phyloP scores from a whole-genome alignment of 176 grass and related monocot species.

The barley (Hordeum vulgare) region DNA sequence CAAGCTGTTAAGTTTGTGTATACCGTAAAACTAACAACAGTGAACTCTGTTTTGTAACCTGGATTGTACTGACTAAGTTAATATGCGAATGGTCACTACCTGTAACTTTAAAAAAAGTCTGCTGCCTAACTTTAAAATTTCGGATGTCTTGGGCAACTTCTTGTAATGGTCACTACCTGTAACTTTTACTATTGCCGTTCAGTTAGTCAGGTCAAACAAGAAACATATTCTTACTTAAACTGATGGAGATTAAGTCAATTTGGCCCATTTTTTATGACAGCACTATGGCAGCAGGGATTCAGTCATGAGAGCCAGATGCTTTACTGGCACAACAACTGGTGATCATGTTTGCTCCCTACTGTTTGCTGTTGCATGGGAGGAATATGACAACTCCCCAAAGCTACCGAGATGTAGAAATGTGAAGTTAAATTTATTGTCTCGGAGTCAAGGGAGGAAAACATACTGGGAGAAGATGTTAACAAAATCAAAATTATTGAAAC shows the following conservation, averaged over 20 bases:
- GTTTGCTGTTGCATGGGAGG: not conserved
- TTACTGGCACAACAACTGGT: not conserved
- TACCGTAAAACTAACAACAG: not conserved
- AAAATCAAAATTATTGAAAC: not conserved
- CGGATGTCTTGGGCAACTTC: not conserved
- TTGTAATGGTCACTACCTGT: not conserved
- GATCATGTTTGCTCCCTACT: not conserved
- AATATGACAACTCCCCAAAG: not conserved
- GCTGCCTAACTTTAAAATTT: not conserved
- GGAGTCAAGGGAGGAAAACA: not conserved
- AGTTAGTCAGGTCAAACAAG: not conserved
- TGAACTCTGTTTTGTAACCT: not conserved
- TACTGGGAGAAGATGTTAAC: not conserved
- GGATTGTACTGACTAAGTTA: not conserved
- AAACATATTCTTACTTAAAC: not conserved
- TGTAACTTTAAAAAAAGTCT: too few species aligned
- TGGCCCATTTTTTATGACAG: not conserved
- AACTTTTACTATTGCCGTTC: not conserved
- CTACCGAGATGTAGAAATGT: not conserved
- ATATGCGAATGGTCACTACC: too few species aligned
- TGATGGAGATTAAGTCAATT: not conserved
- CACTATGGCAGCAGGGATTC: not conserved
- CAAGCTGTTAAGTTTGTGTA: not conserved
- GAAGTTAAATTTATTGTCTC: not conserved
- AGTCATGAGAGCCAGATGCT: not conserved